Base-by-base conservation (phyloP, 768 basidiomycete species). In the Trametes punicea region DNA sequence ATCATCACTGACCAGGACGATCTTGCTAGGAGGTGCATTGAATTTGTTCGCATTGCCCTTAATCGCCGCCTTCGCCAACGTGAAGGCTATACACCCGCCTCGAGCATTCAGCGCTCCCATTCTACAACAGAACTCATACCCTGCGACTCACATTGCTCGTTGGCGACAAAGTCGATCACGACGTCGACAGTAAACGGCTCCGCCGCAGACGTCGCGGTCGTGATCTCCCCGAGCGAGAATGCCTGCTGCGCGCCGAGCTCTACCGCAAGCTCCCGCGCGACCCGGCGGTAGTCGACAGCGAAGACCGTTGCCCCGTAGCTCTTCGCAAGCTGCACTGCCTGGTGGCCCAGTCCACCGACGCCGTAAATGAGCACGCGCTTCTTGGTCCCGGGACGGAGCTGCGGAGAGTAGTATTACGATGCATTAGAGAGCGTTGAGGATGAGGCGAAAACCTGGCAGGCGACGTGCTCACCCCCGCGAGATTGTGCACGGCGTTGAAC, bases 261-360 rank as follows among this genome's bases (percentile, higher is more conserved):
- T n/a, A 64, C 11, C 2, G 67, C 65, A 5, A 66, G 61, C 39
- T 62, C 48, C 13, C 65, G 60, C 3, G 65, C 64, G 11, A 44
- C 59, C 3, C 60, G 63, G 33, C 62, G 60, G 54, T 58, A 57
- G 47, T 68, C 67, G 23, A 59, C 60, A 3, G 60, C 65, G 38
- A 64, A 68, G 2, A 68, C 67, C 46, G 61, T 66, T 13, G 67
- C 67, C 5, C 67, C 67, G 42, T 59, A 63, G 46, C 62, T 57
- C 40, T 64, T 65, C 2, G 65, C 65, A 21, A 64, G 53, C 52
- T 68, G 67, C 40, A 68, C 36, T 0, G 56, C 56, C 23, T 51
- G 56, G 21, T 57, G 56, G 0, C 56, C 56, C 20, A 57, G 44
- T 62, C 57, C 56, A 15, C 56, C 56, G 7, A 57, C 0, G 68